Conservation (phyloP, 352 stramenopile species). For the Phytophthora tubulina region DNA sequence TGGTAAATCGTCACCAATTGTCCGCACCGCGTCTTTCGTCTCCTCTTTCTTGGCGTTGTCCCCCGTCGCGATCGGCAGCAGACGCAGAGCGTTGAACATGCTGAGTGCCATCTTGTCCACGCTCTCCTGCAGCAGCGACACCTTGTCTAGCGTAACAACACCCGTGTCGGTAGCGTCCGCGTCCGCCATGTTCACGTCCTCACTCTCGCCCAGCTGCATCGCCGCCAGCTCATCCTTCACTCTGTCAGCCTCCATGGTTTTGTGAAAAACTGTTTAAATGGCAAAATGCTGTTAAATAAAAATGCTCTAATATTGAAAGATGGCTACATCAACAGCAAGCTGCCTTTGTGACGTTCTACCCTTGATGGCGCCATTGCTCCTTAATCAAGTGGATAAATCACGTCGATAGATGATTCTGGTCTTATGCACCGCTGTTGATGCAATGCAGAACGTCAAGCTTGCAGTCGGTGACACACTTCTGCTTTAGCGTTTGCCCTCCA, state of each 20-base stretch:
- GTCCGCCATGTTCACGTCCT: conserved; percentile 40
- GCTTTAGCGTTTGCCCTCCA: background rate
- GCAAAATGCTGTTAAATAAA: background rate
- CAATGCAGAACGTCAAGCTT: background rate
- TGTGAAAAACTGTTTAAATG: background rate
- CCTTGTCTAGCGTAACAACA: conserved; percentile 69
- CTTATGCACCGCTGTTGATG: background rate
- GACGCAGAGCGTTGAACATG: conserved; percentile 89
- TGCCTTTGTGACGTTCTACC: background rate
- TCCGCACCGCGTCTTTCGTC: conserved; percentile 59
- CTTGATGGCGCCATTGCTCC: background rate
- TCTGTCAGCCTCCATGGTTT: conserved; percentile 29
- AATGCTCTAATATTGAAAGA: conserved; percentile 2
- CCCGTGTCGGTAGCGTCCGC: conserved; percentile 40
- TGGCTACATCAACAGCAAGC: conserved; percentile 12
- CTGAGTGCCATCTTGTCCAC: conserved; percentile 88
- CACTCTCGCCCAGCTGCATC: conserved; percentile 37
- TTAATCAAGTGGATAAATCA: conserved; percentile 5
- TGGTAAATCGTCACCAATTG: background rate
- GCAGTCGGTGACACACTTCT: background rate
- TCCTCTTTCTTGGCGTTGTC: conserved; percentile 63
- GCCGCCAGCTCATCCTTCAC: conserved; percentile 43
- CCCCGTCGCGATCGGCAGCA: conserved; percentile 67
- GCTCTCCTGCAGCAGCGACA: conserved; percentile 86
- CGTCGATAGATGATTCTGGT: background rate